Percentiles rank a stretch among this genome's conserved stretches.
These are phyloP conservation scores for Aspergillus cavernicola DNA, from an alignment of 495 filamentous ascomycete genomes.

Conservation along the genomic window DNA sequence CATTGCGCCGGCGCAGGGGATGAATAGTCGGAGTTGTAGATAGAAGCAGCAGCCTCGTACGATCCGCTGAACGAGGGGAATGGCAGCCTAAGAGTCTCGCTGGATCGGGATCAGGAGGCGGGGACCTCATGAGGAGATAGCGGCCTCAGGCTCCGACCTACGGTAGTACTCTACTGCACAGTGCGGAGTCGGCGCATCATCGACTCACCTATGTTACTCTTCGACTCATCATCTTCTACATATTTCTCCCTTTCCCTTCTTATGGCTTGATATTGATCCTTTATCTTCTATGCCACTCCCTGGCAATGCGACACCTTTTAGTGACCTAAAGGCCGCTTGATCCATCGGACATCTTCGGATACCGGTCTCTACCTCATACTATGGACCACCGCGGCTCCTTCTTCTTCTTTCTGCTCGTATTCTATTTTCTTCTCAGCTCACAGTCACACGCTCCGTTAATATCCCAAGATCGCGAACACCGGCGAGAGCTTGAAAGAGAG, in stretches of 20 bases:
- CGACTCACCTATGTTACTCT: constrained; percentile 22
- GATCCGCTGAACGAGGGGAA: not conserved
- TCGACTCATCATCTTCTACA: not conserved
- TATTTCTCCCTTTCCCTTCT: not conserved
- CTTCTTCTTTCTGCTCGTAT: constrained; percentile 46
- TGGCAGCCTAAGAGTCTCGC: not conserved
- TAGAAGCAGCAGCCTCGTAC: constrained; percentile 1
- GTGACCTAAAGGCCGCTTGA: constrained; percentile 13
- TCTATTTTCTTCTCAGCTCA: constrained; percentile 48
- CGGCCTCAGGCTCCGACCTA: constrained; percentile 23
- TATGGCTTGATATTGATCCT: not conserved
- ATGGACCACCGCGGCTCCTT: constrained; percentile 51
- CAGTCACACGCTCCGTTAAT: constrained; percentile 43
- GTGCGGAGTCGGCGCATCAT: constrained; percentile 40
- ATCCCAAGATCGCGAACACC: constrained; percentile 44
- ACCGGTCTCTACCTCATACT: constrained; percentile 23
- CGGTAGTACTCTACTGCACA: no score
- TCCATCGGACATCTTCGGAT: constrained; percentile 29
- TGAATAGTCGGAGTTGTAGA: not conserved
- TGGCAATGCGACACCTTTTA: constrained; percentile 18
- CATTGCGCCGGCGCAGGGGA: constrained; percentile 33
- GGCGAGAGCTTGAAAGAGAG: constrained; percentile 46
- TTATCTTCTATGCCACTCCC: not conserved
- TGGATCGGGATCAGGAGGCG: constrained; percentile 3
- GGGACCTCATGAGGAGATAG: not conserved